Evolutionary conservation across 768 basidiomycete species (phyloP).

Genomic region (Phanerodontia chrysosporium): DNA sequence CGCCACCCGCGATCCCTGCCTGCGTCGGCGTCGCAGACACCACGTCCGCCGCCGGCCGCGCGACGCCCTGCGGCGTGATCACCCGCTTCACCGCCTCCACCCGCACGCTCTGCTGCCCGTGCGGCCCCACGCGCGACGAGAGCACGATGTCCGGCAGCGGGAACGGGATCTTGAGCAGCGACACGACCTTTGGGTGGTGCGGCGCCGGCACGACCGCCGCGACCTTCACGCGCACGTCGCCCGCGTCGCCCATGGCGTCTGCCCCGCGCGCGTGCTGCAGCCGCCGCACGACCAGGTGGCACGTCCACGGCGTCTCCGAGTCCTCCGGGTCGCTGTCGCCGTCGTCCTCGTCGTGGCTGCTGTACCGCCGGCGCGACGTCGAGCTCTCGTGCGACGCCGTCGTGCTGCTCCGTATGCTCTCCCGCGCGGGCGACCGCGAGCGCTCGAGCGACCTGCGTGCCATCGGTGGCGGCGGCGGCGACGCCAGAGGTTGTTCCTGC

Average conservation of each 20-base stretch:
- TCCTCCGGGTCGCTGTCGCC: conserved; percentile 94
- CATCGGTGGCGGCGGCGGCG: conserved; percentile 13
- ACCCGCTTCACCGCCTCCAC: conserved; percentile 39
- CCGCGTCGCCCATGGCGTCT: conserved; percentile 7
- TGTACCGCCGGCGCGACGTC: conserved; percentile 3
- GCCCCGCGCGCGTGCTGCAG: conserved; percentile 23
- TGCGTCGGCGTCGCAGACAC: conserved; percentile 24
- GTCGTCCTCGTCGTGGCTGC: conserved; percentile 30
- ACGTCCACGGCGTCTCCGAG: conserved; percentile 94
- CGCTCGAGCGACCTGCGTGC: conserved; percentile 12
- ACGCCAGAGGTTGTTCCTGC: too few relatives aligned
- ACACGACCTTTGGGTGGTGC: conserved; percentile 93
- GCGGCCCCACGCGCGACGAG: conserved; percentile 39
- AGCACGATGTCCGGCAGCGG: conserved; percentile 81
- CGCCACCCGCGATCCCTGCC: conserved; percentile 8
- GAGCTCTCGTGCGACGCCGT: conserved; percentile 17
- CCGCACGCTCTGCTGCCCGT: neutral
- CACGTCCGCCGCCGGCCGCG: conserved; percentile 20
- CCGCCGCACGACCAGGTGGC: conserved; percentile 67
- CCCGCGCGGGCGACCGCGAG: conserved; percentile 9
- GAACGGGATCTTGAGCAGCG: conserved; percentile 87
- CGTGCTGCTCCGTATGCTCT: conserved; percentile 11
- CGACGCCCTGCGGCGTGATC: conserved; percentile 31
- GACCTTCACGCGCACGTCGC: conserved; percentile 51
- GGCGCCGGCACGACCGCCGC: conserved; percentile 88